These are phyloP conservation scores for Sporobolomyces pararoseus DNA, from an alignment of 768 basidiomycete genomes.

Conservation along the genomic window DNA sequence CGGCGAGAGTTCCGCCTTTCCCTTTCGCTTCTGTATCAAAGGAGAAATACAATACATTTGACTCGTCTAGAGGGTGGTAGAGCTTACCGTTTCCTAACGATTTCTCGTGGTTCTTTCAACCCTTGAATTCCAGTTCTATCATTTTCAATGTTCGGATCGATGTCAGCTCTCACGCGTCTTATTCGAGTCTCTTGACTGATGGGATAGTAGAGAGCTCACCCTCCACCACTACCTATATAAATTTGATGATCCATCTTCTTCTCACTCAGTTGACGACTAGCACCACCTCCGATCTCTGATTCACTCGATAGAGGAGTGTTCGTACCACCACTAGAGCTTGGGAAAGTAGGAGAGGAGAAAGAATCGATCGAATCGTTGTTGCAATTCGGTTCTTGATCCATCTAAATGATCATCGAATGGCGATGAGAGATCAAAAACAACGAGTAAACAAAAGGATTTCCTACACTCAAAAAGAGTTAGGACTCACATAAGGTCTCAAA, in stretches of 20 bases:
- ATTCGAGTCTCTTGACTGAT: no score
- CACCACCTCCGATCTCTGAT: not conserved
- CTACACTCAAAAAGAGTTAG: no score
- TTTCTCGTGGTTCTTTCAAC: not conserved
- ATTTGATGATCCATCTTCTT: not conserved
- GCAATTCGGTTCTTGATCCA: not conserved
- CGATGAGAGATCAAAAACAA: not conserved
- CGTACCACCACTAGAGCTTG: not conserved
- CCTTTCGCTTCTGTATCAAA: no score
- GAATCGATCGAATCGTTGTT: constrained; percentile 3
- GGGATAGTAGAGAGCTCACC: not conserved
- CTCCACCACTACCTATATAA: constrained; percentile 13
- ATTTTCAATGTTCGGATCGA: no score
- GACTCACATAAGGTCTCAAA: constrained; percentile 7
- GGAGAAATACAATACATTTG: no score
- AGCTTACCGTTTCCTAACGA: constrained; percentile 1
- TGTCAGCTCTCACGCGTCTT: no score
- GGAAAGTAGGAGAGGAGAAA: not conserved
- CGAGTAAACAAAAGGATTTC: no score
- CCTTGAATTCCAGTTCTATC: constrained; percentile 1
- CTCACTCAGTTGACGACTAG: not conserved
- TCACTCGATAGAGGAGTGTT: constrained; percentile 1
- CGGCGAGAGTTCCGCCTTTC: no score
- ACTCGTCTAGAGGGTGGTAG: no score
- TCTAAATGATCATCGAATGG: not conserved